These are phyloP conservation scores for Diaporthe velutina DNA, from an alignment of 2,329 filamentous ascomycete genomes.

Conservation along the genomic window DNA sequence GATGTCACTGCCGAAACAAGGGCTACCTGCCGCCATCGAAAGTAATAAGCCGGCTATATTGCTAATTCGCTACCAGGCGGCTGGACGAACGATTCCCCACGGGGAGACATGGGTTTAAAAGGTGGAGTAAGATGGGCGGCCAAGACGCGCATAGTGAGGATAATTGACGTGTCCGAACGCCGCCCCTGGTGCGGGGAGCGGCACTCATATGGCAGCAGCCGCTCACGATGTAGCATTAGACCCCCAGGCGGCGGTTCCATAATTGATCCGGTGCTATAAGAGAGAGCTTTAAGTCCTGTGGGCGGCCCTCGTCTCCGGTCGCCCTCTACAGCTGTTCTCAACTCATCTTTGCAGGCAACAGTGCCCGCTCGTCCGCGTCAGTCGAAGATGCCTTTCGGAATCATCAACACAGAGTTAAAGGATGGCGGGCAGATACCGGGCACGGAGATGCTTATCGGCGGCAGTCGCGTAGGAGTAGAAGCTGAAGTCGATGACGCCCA, in stretches of 20 bases:
- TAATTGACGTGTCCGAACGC: conserved; percentile 11
- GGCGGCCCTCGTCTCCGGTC: not conserved
- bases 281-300: not conserved
- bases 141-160: conserved; percentile 11
- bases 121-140: conserved; percentile 15
- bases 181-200: conserved; percentile 27
- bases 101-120: not conserved
- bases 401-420: conserved; percentile 43
- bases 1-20: conserved; percentile 1
- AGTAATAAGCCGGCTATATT: conserved; percentile 21
- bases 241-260: conserved; percentile 17
- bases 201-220: not conserved
- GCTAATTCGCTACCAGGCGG: not conserved
- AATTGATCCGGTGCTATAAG: conserved; percentile 20
- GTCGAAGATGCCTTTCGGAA: conserved; percentile 44
- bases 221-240: conserved; percentile 20
- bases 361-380: not conserved
- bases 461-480: conserved; percentile 25
- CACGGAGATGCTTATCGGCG: conserved; percentile 45
- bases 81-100: conserved; percentile 18
- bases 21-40: not conserved
- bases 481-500: conserved; percentile 1
- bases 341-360: too few relatives aligned
- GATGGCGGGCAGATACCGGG: conserved; percentile 42
- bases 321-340: not conserved